Evolutionary conservation across 1,139 yeast species (phyloP).

Genomic region (Yamadazyma taylorii): DNA sequence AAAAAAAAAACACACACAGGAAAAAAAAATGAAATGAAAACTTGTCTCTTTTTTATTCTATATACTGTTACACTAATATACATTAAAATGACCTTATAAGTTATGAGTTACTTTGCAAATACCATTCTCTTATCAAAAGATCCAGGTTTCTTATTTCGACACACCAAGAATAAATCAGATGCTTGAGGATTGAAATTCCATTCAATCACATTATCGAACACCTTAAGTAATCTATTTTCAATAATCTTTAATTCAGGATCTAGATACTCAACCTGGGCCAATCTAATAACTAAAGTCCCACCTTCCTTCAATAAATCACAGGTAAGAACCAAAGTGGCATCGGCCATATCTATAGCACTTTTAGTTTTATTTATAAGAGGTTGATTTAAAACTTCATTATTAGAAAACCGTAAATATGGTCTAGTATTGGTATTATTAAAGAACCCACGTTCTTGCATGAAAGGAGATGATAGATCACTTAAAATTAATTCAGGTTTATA

Average conservation of each 20-base stretch:
- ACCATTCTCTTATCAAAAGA: slow-evolving; percentile 51
- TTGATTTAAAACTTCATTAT: slow-evolving; percentile 27
- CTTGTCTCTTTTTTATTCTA: slow-evolving; percentile 1
- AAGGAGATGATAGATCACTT: slow-evolving; percentile 86
- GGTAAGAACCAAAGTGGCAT: slow-evolving; percentile 80
- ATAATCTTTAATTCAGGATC: slow-evolving; percentile 59
- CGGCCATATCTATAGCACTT: slow-evolving; percentile 67
- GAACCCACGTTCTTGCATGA: slow-evolving; percentile 62
- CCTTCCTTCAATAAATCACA: slow-evolving; percentile 64
- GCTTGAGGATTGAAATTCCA: slow-evolving; percentile 17
- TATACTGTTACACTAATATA: slow-evolving; percentile 8
- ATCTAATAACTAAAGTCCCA: slow-evolving; percentile 75
- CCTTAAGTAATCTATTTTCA: slow-evolving; percentile 53
- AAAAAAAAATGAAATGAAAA: too few relatives aligned
- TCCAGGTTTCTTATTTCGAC: slow-evolving; percentile 45
- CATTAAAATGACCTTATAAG: slow-evolving; percentile 3
- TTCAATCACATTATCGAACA: slow-evolving; percentile 54
- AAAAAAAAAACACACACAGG: too few relatives aligned
- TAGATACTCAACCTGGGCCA: slow-evolving; percentile 54
- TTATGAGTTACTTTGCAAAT: slow-evolving; percentile 16
- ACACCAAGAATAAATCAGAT: slow-evolving; percentile 70
- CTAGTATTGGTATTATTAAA: slow-evolving; percentile 74
- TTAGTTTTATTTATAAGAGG: slow-evolving; percentile 27
- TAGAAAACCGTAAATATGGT: slow-evolving; percentile 50
- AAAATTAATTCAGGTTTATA: slow-evolving; percentile 57